phyloP scores from a whole-genome alignment of 2,329 filamentous ascomycete species.

The Tolypocladium tundrense region DNA sequence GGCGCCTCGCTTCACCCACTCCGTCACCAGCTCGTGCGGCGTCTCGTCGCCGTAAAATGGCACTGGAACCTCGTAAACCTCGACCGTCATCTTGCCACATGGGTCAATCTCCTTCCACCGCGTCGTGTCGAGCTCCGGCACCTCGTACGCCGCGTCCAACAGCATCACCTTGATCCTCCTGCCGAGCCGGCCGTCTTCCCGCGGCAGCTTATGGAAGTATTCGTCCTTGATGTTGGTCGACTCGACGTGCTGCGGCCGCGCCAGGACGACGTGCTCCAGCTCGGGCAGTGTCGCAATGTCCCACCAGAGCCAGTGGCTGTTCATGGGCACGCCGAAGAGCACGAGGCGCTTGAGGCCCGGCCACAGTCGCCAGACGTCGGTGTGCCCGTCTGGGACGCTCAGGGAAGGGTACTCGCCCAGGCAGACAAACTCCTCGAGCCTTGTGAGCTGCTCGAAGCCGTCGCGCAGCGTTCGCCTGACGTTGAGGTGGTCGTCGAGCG shows the following conservation, averaged over 20 bases:
- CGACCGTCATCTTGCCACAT: slow-evolving; percentile 24
- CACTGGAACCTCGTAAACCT: slow-evolving; percentile 26
- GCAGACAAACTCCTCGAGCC: slow-evolving; percentile 37
- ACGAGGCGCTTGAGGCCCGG: slow-evolving; percentile 29
- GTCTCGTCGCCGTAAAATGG: slow-evolving; percentile 28
- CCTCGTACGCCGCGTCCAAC: slow-evolving; percentile 16
- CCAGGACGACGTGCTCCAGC: slow-evolving; percentile 32
- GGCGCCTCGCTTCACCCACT: slow-evolving; percentile 28
- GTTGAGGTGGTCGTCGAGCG: slow-evolving; percentile 29
- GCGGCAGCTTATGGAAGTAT: slow-evolving; percentile 25
- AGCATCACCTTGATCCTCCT: slow-evolving; percentile 20
- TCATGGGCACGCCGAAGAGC: slow-evolving; percentile 28
- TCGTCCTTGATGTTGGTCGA: slow-evolving; percentile 27
- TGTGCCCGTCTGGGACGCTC: slow-evolving; percentile 18
- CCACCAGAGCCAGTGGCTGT: slow-evolving; percentile 27
- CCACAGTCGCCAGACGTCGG: slow-evolving; percentile 33
- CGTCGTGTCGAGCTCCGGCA: slow-evolving; percentile 13
- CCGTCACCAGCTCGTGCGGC: slow-evolving; percentile 23
- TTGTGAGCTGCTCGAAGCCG: slow-evolving; percentile 31
- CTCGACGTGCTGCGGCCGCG: slow-evolving; percentile 22
- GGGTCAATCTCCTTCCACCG: slow-evolving; percentile 26
- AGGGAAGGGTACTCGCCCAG: slow-evolving; percentile 35
- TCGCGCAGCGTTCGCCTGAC: slow-evolving; percentile 29
- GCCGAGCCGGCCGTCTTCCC: slow-evolving; percentile 14
- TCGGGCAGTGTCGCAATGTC: slow-evolving; percentile 23